A percentile compares a stretch with the other conserved stretches of the same genome.
Evolutionary conservation across 164 flowering plant genomes (phyloP).

Genomic region (Sextonia rubra): DNA sequence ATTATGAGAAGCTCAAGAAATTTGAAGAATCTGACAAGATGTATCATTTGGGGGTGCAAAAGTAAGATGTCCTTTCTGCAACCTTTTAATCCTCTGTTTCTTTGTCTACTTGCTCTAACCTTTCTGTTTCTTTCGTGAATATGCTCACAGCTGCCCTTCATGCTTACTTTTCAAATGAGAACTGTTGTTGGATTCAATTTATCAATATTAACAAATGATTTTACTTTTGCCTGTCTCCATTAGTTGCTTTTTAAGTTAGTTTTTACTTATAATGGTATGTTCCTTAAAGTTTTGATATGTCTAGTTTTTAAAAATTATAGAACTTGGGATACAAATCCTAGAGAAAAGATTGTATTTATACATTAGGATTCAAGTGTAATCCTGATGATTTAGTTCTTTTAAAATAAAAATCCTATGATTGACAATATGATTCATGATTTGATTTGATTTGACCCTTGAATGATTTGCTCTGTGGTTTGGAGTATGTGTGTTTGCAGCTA

Average conservation of each 20-base stretch:
- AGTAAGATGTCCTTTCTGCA: conserved; percentile 39
- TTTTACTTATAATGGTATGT: neutral
- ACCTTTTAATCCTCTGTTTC: neutral
- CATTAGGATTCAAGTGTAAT: too few relatives aligned
- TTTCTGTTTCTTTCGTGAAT: neutral
- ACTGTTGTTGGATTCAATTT: too few relatives aligned
- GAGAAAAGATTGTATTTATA: too few relatives aligned
- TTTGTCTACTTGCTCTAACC: neutral
- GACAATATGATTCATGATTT: too few relatives aligned
- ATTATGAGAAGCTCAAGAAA: conserved; percentile 79
- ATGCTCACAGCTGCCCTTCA: neutral
- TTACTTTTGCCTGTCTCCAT: neutral
- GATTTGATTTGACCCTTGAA: too few relatives aligned
- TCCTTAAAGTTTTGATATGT: neutral
- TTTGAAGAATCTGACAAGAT: conserved; percentile 83
- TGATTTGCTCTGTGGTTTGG: too few relatives aligned
- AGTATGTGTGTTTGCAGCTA: too few relatives aligned
- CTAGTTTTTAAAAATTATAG: too few relatives aligned
- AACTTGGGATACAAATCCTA: too few relatives aligned
- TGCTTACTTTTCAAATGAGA: neutral
- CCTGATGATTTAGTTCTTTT: too few relatives aligned
- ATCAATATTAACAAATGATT: too few relatives aligned
- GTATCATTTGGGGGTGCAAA: conserved; percentile 74
- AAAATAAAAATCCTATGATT: too few relatives aligned
- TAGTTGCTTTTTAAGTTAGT: neutral